phyloP scores from a whole-genome alignment of 2,329 filamentous ascomycete genomes.

The Bipolaris zeicola region DNA sequence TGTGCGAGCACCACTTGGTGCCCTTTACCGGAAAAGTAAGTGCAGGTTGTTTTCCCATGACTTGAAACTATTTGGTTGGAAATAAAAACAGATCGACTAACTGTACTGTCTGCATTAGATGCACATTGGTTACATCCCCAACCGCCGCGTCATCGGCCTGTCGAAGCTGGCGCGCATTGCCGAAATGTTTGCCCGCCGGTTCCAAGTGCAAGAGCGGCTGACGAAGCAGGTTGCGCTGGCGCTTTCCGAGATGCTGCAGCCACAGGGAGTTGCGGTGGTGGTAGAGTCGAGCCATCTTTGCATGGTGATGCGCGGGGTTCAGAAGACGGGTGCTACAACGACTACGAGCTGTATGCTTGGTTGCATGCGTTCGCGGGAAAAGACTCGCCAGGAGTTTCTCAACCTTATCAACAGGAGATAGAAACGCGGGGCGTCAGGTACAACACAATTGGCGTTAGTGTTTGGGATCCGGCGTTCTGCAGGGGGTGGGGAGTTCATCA shows the following conservation, averaged over 20 bases:
- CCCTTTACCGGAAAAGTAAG: slow-evolving; percentile 91
- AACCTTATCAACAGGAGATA: slow-evolving; percentile 62
- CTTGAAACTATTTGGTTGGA: too few species aligned
- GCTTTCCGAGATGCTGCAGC: slow-evolving; percentile 88
- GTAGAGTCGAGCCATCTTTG: slow-evolving; percentile 97
- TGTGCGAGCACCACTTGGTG: slow-evolving; percentile 97
- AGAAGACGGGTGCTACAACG: slow-evolving; percentile 85
- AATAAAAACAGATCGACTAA: slow-evolving; percentile 7
- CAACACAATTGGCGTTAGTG: slow-evolving; percentile 16
- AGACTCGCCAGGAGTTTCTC: slow-evolving; percentile 94
- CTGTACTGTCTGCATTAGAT: slow-evolving; percentile 62
- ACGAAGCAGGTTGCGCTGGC: slow-evolving; percentile 96
- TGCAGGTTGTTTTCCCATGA: not conserved
- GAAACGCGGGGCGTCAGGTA: not conserved
- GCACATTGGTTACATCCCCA: slow-evolving; percentile 98
- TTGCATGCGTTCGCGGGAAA: slow-evolving; percentile 88
- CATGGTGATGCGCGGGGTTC: slow-evolving; percentile 99
- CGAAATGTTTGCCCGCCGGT: slow-evolving; percentile 91
- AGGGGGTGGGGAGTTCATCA: slow-evolving; percentile 37
- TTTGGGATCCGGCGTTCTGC: slow-evolving; percentile 3
- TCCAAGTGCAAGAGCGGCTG: slow-evolving; percentile 95
- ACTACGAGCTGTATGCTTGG: slow-evolving; percentile 98
- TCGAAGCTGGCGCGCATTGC: slow-evolving; percentile 95
- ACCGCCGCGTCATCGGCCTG: slow-evolving; percentile 87
- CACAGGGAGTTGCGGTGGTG: slow-evolving; percentile 93